Evolutionary conservation across 1,139 yeast genomes (phyloP).

Genomic region (Protomyces inouyei): DNA sequence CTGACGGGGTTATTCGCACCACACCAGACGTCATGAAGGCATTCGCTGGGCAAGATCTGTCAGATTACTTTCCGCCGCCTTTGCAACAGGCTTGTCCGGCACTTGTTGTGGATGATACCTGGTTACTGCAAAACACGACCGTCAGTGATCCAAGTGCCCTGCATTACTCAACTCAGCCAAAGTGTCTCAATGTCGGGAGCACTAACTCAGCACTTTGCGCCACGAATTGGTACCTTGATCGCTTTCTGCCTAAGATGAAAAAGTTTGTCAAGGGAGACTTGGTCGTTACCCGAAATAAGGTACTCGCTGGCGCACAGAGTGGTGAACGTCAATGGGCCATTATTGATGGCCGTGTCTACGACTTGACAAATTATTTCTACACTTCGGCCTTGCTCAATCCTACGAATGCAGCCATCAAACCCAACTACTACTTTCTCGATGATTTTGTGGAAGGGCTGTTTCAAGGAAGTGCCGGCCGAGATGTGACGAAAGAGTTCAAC

Average conservation of each 20-base stretch:
- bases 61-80: conserved; percentile 45
- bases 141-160: conserved; percentile 36
- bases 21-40: conserved; percentile 39
- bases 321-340: conserved; percentile 37
- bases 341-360: conserved; percentile 41
- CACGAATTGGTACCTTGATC: conserved; percentile 41
- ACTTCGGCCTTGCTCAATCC: conserved; percentile 35
- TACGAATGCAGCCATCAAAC: neutral
- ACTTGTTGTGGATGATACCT: conserved; percentile 38
- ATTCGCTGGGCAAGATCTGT: conserved; percentile 43
- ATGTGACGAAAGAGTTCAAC: conserved; percentile 38
- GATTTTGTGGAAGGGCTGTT: conserved; percentile 37
- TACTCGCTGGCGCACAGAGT: conserved; percentile 34
- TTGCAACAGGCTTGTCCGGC: conserved; percentile 42
- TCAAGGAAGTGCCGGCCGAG: conserved; percentile 41
- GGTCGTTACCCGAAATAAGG: conserved; percentile 38
- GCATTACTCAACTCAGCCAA: conserved; percentile 39
- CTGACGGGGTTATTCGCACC: conserved; percentile 40
- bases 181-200: conserved; percentile 30
- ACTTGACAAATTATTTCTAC: conserved; percentile 41
- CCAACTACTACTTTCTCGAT: conserved; percentile 39
- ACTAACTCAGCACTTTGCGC: conserved; percentile 39
- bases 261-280: conserved; percentile 42
- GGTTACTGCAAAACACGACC: conserved; percentile 38
- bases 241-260: conserved; percentile 40